Percentiles rank a stretch among this genome's conserved stretches.
These are phyloP conservation scores for Tetraselmis striata DNA, from an alignment of 139 green algal genomes.

Conservation along the genomic window DNA sequence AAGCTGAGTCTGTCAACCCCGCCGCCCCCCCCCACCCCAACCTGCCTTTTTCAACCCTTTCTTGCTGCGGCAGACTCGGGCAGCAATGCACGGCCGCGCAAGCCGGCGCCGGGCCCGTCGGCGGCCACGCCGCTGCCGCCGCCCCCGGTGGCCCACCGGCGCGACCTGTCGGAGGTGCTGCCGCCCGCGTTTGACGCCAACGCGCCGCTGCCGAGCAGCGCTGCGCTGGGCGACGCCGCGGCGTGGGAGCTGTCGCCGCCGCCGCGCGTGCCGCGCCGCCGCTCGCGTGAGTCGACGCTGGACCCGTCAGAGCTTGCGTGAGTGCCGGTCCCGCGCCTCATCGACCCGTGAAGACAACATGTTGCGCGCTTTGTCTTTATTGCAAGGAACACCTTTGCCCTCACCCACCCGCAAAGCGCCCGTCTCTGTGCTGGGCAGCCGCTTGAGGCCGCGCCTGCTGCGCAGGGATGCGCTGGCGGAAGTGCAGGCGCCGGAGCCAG, in stretches of 20 bases:
- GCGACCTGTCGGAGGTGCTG: not conserved
- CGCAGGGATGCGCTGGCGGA: no score
- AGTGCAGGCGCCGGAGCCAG: no score
- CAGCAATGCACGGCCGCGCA: not conserved
- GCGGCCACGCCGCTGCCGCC: no score
- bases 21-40: no score
- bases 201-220: not conserved
- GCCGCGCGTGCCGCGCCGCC: not conserved
- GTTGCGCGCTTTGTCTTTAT: no score
- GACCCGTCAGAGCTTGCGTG: not conserved
- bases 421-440: no score
- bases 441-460: no score
- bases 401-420: not conserved
- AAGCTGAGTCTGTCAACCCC: no score
- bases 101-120: not conserved
- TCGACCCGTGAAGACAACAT: no score
- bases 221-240: not conserved
- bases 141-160: not conserved
- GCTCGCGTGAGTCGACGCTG: not conserved
- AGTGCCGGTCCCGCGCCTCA: no score
- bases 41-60: no score
- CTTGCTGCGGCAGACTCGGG: not conserved
- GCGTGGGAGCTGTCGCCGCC: not conserved
- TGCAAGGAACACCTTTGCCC: not conserved
- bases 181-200: not conserved